Percentiles rank a stretch among this genome's conserved stretches.
Conservation (phyloP, 2,329 filamentous ascomycete species). For the Cladosporium colombiae region DNA sequence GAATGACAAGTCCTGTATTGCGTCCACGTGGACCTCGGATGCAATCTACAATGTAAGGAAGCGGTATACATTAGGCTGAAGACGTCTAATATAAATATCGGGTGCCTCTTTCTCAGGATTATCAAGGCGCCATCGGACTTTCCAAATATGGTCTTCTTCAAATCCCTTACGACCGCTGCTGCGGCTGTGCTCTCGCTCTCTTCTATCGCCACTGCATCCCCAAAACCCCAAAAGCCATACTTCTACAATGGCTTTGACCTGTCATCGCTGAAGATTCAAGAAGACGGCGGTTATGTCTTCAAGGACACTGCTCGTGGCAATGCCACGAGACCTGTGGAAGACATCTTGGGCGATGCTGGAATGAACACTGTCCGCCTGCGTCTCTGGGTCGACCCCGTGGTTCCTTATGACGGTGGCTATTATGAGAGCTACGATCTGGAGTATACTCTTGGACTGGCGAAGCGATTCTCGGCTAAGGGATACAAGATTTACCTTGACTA, state of each 20-base stretch:
- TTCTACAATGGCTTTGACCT: constrained; percentile 45
- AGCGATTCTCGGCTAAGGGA: constrained; percentile 39
- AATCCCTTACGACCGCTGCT: neutral
- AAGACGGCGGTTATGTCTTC: constrained; percentile 41
- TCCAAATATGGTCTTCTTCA: constrained; percentile 2
- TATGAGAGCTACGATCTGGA: constrained; percentile 36
- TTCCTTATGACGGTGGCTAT: constrained; percentile 32
- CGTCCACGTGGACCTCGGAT: constrained; percentile 14
- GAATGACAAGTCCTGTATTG: neutral
- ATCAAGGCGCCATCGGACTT: neutral
- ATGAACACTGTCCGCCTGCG: constrained; percentile 39
- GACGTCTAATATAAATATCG: neutral
- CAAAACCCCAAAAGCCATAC: constrained; percentile 22
- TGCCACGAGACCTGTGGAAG: constrained; percentile 38
- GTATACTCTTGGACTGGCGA: constrained; percentile 39
- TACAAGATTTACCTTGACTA: constrained; percentile 43
- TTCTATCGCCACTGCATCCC: constrained; percentile 2
- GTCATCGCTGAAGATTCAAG: constrained; percentile 40
- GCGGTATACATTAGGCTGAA: neutral
- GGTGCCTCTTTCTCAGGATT: neutral
- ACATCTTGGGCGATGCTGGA: constrained; percentile 39
- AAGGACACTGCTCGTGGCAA: constrained; percentile 42
- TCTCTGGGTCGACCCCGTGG: constrained; percentile 35
- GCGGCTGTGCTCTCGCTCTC: constrained; percentile 9
- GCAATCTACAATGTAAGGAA: neutral